Conservation (phyloP, 2,329 filamentous ascomycete genomes). For the Fusarium clavum region DNA sequence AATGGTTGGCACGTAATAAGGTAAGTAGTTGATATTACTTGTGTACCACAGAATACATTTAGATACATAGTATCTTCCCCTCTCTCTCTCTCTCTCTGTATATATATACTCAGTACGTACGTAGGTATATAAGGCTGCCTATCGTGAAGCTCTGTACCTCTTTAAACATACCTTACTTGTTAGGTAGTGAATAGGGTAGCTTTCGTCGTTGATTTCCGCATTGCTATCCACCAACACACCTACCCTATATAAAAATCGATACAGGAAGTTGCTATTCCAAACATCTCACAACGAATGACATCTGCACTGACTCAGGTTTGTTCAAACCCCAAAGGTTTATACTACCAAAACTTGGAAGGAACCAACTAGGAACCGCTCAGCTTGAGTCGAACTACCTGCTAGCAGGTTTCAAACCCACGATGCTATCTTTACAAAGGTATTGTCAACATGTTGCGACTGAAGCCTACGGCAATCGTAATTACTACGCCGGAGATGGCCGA, state of each 20-base stretch:
- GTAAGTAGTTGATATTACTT: not conserved
- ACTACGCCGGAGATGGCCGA: constrained; percentile 35
- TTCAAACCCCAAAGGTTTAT: not conserved
- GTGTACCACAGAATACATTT: constrained; percentile 5
- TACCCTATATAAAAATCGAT: not conserved
- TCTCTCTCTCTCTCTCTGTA: too few species aligned
- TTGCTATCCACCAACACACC: not conserved
- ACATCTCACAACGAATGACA: not conserved
- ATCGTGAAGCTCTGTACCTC: too few species aligned
- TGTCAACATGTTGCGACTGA: constrained; percentile 38
- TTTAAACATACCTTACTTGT: too few species aligned
- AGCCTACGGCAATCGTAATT: constrained; percentile 34
- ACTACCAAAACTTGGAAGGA: not conserved
- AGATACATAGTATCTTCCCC: too few species aligned
- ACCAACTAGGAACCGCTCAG: not conserved
- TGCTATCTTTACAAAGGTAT: not conserved
- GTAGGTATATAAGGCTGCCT: too few species aligned
- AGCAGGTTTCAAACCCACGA: not conserved
- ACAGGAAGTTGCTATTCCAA: not conserved
- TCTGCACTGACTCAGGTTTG: not conserved
- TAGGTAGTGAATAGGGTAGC: too few species aligned
- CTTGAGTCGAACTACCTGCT: not conserved
- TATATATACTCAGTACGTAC: too few species aligned
- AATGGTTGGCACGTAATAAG: not conserved
- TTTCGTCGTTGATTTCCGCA: not conserved